Base-by-base conservation (phyloP, 495 filamentous ascomycete genomes). In the Podospora appendiculata region DNA sequence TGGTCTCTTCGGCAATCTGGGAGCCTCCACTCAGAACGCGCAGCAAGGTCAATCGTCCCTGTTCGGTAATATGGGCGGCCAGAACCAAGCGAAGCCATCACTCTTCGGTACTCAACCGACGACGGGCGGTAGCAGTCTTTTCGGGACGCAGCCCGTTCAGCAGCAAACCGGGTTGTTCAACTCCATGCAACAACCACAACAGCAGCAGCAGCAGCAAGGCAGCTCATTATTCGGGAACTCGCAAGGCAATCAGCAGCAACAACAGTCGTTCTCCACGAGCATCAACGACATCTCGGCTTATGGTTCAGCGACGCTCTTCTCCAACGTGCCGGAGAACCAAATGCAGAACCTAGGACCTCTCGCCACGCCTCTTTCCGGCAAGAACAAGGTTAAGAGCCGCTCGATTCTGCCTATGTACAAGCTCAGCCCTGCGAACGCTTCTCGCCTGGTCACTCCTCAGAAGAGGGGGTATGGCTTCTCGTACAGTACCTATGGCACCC, bases 401-500 rank as follows among this genome's bases (percentile, higher is more conserved):
- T 85, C 89, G 6, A 82, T 86, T 32, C 65, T 95, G 50, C 93
- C 94, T 7, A 81, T 90, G 58, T 91, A 94, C 70, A 93, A 89
- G 66, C 81, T 96, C 55, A 93, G 87, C 19, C 89, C 90, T 1
- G 81, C 79, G 34, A 85, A 88, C 41, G 80, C 88, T 45, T 83
- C 86, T 35, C 82, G 88, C 25, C 79, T 90, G 18, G 74, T 85
- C 25, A 96, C 91, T 3, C 93, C 93, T 4, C 86, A 88, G 50
- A 89, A 86, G 62, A 77, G 79, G 45, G 87, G 87, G 3, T 96
- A 84, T 64, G 90, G 90, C 8, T 94, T 95, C 68, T 87, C 85
- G 7, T 95, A 94, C 66, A 94, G 89, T 50, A 88, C 82, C 25
- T 95, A 93, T 59, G 88, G 86, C 25, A 90, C 86, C 8, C 90